A percentile compares a stretch with the other conserved stretches of the same genome.
Evolutionary conservation across 164 flowering plant genomes (phyloP).

Genomic region (Umbilicus rupestris): DNA sequence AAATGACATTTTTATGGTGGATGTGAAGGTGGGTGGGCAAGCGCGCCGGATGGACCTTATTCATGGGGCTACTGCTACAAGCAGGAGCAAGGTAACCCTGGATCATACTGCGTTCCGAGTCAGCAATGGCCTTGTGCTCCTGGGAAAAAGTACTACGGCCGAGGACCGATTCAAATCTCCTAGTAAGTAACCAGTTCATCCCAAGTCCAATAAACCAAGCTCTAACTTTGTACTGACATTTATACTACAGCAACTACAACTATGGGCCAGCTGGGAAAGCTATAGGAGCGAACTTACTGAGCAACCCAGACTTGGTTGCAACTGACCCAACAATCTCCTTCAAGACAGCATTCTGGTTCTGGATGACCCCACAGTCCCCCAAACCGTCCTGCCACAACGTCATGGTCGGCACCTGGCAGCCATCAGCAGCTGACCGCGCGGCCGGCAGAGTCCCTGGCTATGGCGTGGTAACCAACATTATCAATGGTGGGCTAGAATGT

Average conservation of each 20-base stretch:
- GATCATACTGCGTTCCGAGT: slow-evolving; percentile 11
- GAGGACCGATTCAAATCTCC: slow-evolving; percentile 36
- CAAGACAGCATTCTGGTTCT: slow-evolving; percentile 21
- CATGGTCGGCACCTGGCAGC: slow-evolving; percentile 18
- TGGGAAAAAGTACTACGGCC: slow-evolving; percentile 30
- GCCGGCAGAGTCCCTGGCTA: slow-evolving; percentile 17
- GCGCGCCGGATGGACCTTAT: slow-evolving; percentile 31
- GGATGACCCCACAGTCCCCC: slow-evolving; percentile 21
- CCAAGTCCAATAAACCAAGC: neutral
- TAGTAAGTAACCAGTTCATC: slow-evolving; percentile 16
- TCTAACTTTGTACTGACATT: neutral
- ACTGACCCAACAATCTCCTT: slow-evolving; percentile 15
- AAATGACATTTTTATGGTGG: neutral
- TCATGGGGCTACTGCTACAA: slow-evolving; percentile 31
- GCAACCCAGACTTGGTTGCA: slow-evolving; percentile 17
- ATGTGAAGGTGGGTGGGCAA: slow-evolving; percentile 20
- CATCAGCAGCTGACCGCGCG: slow-evolving; percentile 10
- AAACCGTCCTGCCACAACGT: slow-evolving; percentile 21
- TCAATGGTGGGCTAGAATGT: slow-evolving; percentile 22
- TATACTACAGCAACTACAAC: slow-evolving; percentile 13
- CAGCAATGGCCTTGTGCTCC: slow-evolving; percentile 26
- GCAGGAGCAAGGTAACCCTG: slow-evolving; percentile 14
- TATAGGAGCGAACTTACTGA: slow-evolving; percentile 13
- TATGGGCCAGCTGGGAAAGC: slow-evolving; percentile 14
- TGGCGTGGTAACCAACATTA: slow-evolving; percentile 19